Base-by-base conservation (phyloP, 345 rosid genomes). In the Syzygium aromaticum region DNA sequence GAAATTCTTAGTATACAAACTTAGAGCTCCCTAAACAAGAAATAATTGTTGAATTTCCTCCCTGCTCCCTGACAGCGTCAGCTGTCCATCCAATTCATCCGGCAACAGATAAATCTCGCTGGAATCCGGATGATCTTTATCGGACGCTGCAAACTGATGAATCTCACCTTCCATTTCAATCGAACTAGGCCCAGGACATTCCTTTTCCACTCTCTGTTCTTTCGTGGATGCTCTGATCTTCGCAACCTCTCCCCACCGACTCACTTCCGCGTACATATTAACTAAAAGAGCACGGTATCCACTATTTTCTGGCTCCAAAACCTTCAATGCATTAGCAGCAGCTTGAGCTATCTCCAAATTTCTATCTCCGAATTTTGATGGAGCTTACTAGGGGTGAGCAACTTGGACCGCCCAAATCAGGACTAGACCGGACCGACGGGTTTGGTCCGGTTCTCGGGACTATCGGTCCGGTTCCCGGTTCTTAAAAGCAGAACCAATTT, bases 151-250 rank as follows among this genome's bases (percentile, higher is more conserved):
- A 92, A 95, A 97, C 84, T 89, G 88, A 92, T 93, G 90, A 22
- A 93, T 84, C 88, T 87, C 80, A 8, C 91, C 89, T 38, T 88
- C 94, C 82, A 95, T 54, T 93, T 91, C 95, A 73, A 96, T 94
- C 94, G 90, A 95, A 90, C 98, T 96, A 61, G 92, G 91, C 56
- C 97, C 99, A 7, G 97, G 96, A 90, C 89, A 85, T 78, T 88
- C 93, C 93, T 88, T 93, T 95, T 77, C 94, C 88, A 59, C 53
- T 22, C 80, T 61, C 82, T 28, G 49, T 85, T 93, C 92, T 89
- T 91, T 93, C 96, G 93, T 95, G 77, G 67, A 84, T 84, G 90
- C 92, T 86, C 96, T 93, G 52, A 94, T 86, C 91, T 89, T 92
- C 61, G 92, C 92, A 77, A 93, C 95, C 88, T 95, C 95, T 77